phyloP scores from a whole-genome alignment of 768 basidiomycete species.

The Rhodotorula graminis region DNA sequence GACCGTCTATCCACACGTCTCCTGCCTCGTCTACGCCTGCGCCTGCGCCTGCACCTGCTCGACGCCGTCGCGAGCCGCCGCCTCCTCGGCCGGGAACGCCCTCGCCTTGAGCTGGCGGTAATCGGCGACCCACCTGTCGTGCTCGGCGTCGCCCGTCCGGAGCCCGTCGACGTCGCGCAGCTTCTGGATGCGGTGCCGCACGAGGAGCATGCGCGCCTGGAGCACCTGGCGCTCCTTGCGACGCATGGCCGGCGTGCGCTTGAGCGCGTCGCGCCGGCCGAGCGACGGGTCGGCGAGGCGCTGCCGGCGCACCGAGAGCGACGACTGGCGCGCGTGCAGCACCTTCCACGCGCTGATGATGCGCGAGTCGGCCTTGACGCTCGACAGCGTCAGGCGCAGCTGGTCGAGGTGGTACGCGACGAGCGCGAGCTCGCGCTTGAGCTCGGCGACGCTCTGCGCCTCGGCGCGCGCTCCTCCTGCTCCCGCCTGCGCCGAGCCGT shows the following conservation, averaged over 20 bases:
- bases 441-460: background rate
- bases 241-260: background rate
- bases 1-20: too few species aligned
- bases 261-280: background rate
- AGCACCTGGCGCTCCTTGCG: slow-evolving; percentile 26
- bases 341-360: slow-evolving; percentile 5
- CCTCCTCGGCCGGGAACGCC: background rate
- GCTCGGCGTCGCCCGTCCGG: slow-evolving; percentile 10
- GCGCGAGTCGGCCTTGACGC: slow-evolving; percentile 26
- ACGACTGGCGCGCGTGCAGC: slow-evolving; percentile 6
- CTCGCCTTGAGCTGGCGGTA: background rate
- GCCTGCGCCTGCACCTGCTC: background rate
- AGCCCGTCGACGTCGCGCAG: slow-evolving; percentile 15
- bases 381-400: slow-evolving; percentile 18
- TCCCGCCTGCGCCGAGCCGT: too few species aligned
- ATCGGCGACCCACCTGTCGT: slow-evolving; percentile 2
- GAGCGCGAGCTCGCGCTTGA: slow-evolving; percentile 13
- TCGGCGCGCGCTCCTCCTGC: background rate
- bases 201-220: slow-evolving; percentile 10
- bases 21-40: background rate
- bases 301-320: background rate
- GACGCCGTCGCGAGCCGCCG: background rate
- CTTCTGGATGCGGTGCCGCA: slow-evolving; percentile 17
- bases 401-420: slow-evolving; percentile 16
- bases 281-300: background rate